Percentiles rank a stretch among this genome's conserved stretches.
These are phyloP conservation scores for Setaria viridis DNA, from an alignment of 202 grass and related monocot species.

Conservation along the genomic window DNA sequence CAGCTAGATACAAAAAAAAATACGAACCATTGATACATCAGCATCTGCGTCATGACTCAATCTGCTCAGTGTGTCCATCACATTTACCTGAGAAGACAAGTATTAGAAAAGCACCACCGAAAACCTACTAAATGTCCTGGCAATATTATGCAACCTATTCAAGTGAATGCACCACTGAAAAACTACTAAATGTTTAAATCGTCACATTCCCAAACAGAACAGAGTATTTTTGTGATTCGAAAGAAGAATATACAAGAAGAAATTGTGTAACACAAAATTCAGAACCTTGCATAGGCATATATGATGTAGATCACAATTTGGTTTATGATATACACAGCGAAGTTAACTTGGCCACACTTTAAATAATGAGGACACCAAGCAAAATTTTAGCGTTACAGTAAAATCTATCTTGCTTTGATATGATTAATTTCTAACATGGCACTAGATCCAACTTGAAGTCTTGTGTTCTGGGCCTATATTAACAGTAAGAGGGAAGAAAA, in stretches of 20 bases:
- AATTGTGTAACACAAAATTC: background rate
- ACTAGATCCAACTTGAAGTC: background rate
- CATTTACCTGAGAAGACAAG: conserved; percentile 80
- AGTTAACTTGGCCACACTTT: background rate
- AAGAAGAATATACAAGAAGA: background rate
- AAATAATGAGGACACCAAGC: background rate
- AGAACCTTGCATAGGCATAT: background rate
- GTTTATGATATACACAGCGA: background rate
- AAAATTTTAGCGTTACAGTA: background rate
- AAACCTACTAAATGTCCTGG: background rate
- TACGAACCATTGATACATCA: conserved; percentile 90
- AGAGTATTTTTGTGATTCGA: background rate
- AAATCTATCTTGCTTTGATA: conserved; percentile 21
- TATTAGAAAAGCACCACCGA: conserved; percentile 12
- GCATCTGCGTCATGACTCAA: conserved; percentile 96
- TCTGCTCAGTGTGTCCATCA: conserved; percentile 99
- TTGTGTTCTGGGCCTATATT: background rate
- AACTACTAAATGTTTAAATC: background rate
- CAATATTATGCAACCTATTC: background rate
- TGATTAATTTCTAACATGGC: background rate
- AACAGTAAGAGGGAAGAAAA: background rate
- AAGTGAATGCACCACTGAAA: background rate
- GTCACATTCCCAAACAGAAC: background rate
- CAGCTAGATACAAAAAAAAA: conserved; percentile 4
- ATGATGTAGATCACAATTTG: background rate